Evolutionary conservation across 768 basidiomycete genomes (phyloP).

Genomic region (Termitomyces sp.): DNA sequence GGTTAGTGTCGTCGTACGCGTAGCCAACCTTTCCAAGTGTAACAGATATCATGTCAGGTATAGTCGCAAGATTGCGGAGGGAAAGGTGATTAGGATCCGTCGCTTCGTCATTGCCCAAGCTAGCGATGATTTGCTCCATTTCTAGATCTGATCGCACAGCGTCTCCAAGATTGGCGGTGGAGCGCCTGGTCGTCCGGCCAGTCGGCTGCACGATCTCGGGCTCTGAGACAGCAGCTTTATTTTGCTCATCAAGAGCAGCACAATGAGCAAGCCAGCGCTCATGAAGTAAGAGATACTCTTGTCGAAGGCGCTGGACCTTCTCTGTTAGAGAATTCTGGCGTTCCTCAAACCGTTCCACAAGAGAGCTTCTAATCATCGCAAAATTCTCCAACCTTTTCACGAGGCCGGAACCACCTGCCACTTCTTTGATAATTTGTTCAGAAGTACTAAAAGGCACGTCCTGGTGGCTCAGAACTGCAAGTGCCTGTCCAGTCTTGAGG

Average conservation of each 20-base stretch:
- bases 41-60: conserved; percentile 89
- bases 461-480: conserved; percentile 28
- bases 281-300: conserved; percentile 66
- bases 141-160: conserved; percentile 92
- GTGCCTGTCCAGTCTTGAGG: conserved; percentile 51
- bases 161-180: conserved; percentile 71
- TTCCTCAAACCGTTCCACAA: conserved; percentile 50
- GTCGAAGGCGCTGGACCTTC: conserved; percentile 53
- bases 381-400: conserved; percentile 32
- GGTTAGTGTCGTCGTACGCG: conserved; percentile 81
- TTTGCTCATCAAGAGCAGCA: conserved; percentile 56
- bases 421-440: conserved; percentile 43
- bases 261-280: conserved; percentile 73
- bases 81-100: conserved; percentile 92
- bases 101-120: conserved; percentile 85
- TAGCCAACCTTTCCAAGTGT: conserved; percentile 54
- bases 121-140: conserved; percentile 97
- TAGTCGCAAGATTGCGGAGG: conserved; percentile 73
- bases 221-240: conserved; percentile 38
- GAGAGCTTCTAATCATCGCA: conserved; percentile 36
- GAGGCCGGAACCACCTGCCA: conserved; percentile 31
- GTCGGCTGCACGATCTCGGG: conserved; percentile 32
- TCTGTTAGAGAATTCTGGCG: conserved; percentile 44
- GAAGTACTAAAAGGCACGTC: conserved; percentile 28
- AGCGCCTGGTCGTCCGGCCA: conserved; percentile 67